phyloP scores from a whole-genome alignment of 2,329 filamentous ascomycete species.

The Penicillium griseofulvum region DNA sequence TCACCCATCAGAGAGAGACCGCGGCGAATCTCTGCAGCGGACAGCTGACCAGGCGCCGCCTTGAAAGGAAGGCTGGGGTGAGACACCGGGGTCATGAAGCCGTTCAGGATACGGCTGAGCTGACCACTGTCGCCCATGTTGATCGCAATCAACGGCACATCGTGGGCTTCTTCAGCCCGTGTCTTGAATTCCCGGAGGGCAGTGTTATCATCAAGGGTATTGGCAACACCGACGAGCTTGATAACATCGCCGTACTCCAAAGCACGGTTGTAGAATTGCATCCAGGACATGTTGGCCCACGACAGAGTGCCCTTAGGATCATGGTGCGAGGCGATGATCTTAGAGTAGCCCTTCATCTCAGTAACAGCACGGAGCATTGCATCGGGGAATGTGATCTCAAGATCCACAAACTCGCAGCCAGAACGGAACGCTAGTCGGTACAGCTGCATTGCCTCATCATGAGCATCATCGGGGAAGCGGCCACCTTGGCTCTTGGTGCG shows the following conservation, averaged over 20 bases:
- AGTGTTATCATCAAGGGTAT: constrained; percentile 78
- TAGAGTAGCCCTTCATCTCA: constrained; percentile 68
- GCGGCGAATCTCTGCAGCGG: constrained; percentile 79
- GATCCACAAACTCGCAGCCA: constrained; percentile 87
- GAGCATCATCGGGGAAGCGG: constrained; percentile 74
- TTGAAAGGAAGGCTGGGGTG: constrained; percentile 88
- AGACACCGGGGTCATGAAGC: constrained; percentile 91
- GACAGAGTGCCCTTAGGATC: constrained; percentile 75
- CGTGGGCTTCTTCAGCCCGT: constrained; percentile 68
- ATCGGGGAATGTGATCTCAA: constrained; percentile 84
- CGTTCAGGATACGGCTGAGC: constrained; percentile 83
- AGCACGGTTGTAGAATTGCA: constrained; percentile 83
- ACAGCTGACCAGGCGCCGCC: constrained; percentile 90
- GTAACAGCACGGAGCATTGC: constrained; percentile 68
- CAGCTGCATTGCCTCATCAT: constrained; percentile 68
- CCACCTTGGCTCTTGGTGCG: constrained; percentile 84
- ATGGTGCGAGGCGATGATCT: constrained; percentile 93
- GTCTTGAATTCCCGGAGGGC: constrained; percentile 77
- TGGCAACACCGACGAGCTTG: constrained; percentile 85
- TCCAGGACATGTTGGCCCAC: constrained; percentile 93
- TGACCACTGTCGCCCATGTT: constrained; percentile 92
- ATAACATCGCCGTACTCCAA: constrained; percentile 88
- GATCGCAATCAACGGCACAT: constrained; percentile 84
- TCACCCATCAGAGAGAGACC: constrained; percentile 76
- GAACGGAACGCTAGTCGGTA: constrained; percentile 77